Percentiles rank a stretch among this genome's conserved stretches.
Evolutionary conservation across 345 rosid genomes (phyloP).

Genomic region (Salix suchowensis): DNA sequence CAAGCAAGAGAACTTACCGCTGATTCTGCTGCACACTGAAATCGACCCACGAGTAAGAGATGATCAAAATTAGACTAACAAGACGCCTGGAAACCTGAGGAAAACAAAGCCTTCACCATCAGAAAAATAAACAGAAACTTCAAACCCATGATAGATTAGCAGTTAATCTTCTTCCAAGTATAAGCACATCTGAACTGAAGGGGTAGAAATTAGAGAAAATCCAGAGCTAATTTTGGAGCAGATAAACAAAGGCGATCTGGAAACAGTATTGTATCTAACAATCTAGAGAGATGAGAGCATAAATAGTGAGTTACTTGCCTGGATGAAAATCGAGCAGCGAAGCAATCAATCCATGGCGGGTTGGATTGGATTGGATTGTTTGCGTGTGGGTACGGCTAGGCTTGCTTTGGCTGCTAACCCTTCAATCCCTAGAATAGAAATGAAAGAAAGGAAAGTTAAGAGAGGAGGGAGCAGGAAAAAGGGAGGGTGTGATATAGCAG

Average conservation of each 20-base stretch:
- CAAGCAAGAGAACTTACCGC: neutral
- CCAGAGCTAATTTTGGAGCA: neutral
- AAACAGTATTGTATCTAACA: neutral
- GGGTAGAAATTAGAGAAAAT: conserved; percentile 4
- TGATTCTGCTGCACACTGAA: conserved; percentile 1
- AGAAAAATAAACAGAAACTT: neutral
- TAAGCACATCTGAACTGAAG: neutral
- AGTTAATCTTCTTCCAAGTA: neutral
- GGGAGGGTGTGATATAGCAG: neutral
- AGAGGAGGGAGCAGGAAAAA: neutral
- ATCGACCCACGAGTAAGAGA: conserved; percentile 2
- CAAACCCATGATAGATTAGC: neutral
- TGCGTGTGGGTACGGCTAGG: neutral
- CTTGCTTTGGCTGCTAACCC: neutral
- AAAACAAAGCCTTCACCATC: neutral
- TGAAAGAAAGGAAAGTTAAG: neutral
- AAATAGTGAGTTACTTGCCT: neutral
- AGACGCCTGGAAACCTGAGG: neutral
- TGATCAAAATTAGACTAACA: conserved; percentile 1
- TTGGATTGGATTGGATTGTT: neutral
- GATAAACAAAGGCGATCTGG: conserved; percentile 15
- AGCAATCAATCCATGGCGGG: neutral
- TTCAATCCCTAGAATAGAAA: neutral
- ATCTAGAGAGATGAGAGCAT: conserved; percentile 13
- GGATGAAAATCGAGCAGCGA: neutral